Evolutionary conservation across 2,329 filamentous ascomycete species (phyloP).

Genomic region (Lecanoromycetidae sp.): DNA sequence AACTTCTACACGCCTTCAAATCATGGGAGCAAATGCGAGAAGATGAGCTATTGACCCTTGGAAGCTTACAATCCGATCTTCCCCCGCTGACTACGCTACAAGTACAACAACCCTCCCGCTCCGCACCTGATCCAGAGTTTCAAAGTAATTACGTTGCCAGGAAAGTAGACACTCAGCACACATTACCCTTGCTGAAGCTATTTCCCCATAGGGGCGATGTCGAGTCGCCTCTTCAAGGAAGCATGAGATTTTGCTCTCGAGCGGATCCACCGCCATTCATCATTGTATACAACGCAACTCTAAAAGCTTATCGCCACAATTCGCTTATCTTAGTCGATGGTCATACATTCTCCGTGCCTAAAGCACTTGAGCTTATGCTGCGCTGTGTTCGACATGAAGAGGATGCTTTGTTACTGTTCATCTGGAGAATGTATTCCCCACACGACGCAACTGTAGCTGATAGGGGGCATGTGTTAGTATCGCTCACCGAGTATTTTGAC

Average conservation of each 20-base stretch:
- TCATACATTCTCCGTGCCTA: not conserved
- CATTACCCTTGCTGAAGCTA: not conserved
- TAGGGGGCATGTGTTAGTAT: not conserved
- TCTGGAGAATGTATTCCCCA: not conserved
- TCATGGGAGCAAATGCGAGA: not conserved
- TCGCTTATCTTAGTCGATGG: not conserved
- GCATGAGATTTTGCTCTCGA: not conserved
- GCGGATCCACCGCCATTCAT: not conserved
- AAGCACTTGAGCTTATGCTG: not conserved
- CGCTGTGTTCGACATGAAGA: not conserved
- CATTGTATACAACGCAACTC: not conserved
- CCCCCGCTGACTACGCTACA: not conserved
- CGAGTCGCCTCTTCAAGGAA: not conserved
- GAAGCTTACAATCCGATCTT: not conserved
- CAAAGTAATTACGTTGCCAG: not conserved
- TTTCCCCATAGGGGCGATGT: not conserved
- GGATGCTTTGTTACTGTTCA: not conserved
- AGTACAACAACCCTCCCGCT: not conserved
- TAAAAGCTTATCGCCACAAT: not conserved
- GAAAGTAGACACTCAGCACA: not conserved
- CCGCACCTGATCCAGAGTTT: constrained; percentile 1
- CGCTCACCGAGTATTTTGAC: not conserved
- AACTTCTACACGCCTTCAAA: not conserved
- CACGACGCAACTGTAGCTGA: not conserved
- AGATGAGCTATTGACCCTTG: not conserved